Base-by-base conservation (phyloP, 352 stramenopile species). In the Pythium myriotylum region DNA sequence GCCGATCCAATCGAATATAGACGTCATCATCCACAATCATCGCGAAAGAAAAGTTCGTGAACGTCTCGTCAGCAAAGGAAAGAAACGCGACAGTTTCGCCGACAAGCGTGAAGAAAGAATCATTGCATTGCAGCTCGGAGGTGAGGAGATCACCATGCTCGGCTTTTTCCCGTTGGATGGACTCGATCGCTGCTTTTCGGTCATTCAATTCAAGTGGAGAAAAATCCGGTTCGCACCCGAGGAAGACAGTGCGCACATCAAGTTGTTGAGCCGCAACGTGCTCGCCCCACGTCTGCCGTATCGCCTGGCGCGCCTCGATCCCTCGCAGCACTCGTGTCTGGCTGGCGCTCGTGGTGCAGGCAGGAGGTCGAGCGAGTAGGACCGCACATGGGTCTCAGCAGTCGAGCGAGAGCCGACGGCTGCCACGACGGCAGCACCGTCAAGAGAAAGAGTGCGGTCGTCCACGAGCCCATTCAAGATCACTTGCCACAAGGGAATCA, bases 1-100 rank as follows among this genome's bases (percentile, higher is more conserved):
- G 54, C 2, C 39, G 40, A 26, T 59, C 41, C 40, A 51, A 17
- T 19, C 52, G 52, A 12, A 59, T n/a, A 26, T 43, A 59, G 4
- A 86, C 51, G 33, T 91, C 81, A 39, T 92, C 81, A 39, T 91
- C 83, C n/a, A 59, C 51, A 20, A 91, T 61, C 70, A 90, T 78
- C 0, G 45, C 54, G 35, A 41, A 67, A 37, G 48, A 26, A 37
- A 35, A 27, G 13, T 46, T 53, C 19, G 12, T 42, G 16, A 46
- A 54, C 8, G 22, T 27, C 4, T 2, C 29, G 0, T 29, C n/a
- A 3, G 51, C 50, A 12, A 22, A 26, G 3, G 45, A 24, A 7
- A 60, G 50, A 52, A 91, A 91, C 17, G 67, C 64, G 12, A 76
- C 77, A 12, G 75, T 68, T 41, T 91, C 88, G 29, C 77, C 57